These are phyloP conservation scores for Calycina herbarum DNA, from an alignment of 2,329 filamentous ascomycete species.

Conservation along the genomic window DNA sequence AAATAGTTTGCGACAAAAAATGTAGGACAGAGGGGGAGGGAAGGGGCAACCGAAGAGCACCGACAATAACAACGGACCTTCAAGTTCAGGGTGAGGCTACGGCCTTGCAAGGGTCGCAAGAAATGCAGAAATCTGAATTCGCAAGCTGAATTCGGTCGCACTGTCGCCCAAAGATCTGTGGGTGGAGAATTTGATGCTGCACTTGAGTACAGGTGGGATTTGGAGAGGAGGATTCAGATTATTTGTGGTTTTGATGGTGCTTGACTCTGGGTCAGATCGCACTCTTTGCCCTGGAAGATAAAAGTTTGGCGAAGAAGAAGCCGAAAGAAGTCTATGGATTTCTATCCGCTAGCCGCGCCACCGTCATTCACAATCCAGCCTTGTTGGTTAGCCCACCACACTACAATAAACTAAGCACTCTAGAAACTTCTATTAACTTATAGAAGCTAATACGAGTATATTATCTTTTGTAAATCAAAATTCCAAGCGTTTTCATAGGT, in stretches of 20 bases:
- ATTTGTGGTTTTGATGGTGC: background rate
- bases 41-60: background rate
- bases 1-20: background rate
- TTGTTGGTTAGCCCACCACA: background rate
- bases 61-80: background rate
- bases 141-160: no score
- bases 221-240: background rate
- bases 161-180: background rate
- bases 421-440: background rate
- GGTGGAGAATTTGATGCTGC: background rate
- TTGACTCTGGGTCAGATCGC: background rate
- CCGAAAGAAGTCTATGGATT: background rate
- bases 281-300: background rate
- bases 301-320: conserved; percentile 6
- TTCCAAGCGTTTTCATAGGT: background rate
- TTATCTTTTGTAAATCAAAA: background rate
- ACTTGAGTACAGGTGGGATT: background rate
- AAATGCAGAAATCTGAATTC: background rate
- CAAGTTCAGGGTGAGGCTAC: background rate
- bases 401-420: background rate
- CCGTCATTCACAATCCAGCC: background rate
- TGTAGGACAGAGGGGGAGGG: background rate
- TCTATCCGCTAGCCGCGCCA: background rate
- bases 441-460: background rate
- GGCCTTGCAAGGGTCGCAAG: background rate